Percentiles rank a stretch among this genome's conserved stretches.
These are phyloP conservation scores for Amanita rimosa DNA, from an alignment of 768 basidiomycete genomes.

Conservation along the genomic window DNA sequence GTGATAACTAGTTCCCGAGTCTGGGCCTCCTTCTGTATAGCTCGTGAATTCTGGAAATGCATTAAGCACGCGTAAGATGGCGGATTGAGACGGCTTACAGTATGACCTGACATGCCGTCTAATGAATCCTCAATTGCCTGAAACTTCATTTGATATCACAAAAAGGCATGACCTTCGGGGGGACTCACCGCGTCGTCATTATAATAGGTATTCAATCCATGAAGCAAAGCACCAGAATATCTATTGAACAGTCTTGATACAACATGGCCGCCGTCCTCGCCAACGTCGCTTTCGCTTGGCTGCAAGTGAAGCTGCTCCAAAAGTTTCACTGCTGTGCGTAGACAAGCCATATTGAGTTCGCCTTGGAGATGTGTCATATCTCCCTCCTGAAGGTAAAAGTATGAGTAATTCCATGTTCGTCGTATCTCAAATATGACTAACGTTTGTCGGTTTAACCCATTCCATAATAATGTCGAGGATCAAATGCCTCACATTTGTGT, in stretches of 20 bases:
- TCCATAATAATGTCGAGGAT: constrained; percentile 70
- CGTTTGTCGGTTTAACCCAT: constrained; percentile 54
- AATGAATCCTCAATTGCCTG: constrained; percentile 22
- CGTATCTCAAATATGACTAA: constrained; percentile 19
- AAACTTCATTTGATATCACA: constrained; percentile 4
- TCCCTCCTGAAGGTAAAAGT: constrained; percentile 16
- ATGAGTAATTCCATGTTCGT: neutral
- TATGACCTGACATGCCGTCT: constrained; percentile 39
- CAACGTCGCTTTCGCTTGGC: constrained; percentile 37
- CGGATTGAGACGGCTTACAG: constrained; percentile 31
- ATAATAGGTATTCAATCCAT: constrained; percentile 44
- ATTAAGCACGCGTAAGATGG: neutral
- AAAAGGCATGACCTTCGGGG: neutral
- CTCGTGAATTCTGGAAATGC: constrained; percentile 12
- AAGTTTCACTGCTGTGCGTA: constrained; percentile 66
- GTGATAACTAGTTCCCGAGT: constrained; percentile 69
- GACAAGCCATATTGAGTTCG: constrained; percentile 65
- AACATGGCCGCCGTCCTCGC: constrained; percentile 57
- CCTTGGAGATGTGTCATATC: constrained; percentile 28
- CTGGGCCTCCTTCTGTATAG: constrained; percentile 43
- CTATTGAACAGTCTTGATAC: constrained; percentile 73
- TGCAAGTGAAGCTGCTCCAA: constrained; percentile 66
- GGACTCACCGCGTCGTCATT: constrained; percentile 25
- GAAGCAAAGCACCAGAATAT: constrained; percentile 57
- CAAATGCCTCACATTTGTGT: constrained; percentile 52